Percentiles rank a stretch among this genome's conserved stretches.
These are phyloP conservation scores for Hymenoscyphus salicellus DNA, from an alignment of 2,329 filamentous ascomycete genomes.

Conservation along the genomic window DNA sequence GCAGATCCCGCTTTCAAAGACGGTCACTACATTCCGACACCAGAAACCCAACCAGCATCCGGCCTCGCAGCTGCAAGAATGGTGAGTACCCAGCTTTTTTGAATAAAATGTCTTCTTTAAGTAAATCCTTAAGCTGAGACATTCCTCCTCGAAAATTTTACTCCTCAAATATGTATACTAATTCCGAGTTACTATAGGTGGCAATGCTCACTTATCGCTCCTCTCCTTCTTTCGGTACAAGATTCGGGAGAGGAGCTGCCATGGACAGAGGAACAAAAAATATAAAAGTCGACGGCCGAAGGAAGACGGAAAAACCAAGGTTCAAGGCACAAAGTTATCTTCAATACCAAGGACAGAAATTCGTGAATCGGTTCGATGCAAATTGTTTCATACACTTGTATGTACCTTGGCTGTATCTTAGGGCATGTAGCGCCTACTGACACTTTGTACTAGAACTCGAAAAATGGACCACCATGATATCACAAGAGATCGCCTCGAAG, in stretches of 20 bases:
- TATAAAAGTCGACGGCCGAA: conserved; percentile 36
- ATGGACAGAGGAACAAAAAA: conserved; percentile 43
- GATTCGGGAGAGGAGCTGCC: conserved; percentile 35
- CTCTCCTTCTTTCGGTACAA: conserved; percentile 36
- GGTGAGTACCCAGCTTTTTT: too few species aligned
- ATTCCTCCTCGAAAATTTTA: too few species aligned
- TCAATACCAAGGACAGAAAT: conserved; percentile 41
- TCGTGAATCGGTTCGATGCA: conserved; percentile 40
- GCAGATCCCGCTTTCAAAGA: conserved; percentile 36
- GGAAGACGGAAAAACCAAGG: conserved; percentile 4
- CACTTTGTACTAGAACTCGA: conserved; percentile 20
- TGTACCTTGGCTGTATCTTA: background rate
- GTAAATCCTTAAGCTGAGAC: too few species aligned
- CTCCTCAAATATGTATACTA: too few species aligned
- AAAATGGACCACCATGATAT: conserved; percentile 43
- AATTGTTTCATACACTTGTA: conserved; percentile 40
- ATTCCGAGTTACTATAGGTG: too few species aligned
- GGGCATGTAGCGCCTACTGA: too few species aligned
- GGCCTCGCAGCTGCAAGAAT: conserved; percentile 40
- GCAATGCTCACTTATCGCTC: conserved; percentile 42
- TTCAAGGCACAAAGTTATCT: conserved; percentile 41
- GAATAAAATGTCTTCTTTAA: too few species aligned
- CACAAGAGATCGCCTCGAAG: conserved; percentile 24
- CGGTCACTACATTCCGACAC: conserved; percentile 37
- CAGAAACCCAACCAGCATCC: conserved; percentile 35